These are phyloP conservation scores for Aplosporella prunicola DNA, from an alignment of 2,329 filamentous ascomycete genomes.

Conservation along the genomic window DNA sequence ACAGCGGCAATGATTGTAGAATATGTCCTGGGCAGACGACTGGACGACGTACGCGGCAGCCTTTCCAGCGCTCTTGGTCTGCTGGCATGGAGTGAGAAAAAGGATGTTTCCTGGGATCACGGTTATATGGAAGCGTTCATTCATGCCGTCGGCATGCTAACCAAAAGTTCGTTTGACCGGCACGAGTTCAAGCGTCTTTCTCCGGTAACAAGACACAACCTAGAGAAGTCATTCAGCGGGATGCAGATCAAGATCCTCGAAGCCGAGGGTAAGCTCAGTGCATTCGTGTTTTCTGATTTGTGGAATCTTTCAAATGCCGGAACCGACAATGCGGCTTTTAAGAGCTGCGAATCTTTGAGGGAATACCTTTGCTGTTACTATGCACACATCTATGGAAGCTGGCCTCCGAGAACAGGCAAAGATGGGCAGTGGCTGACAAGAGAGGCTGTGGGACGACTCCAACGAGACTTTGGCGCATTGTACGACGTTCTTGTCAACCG, in stretches of 20 bases:
- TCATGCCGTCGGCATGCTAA: constrained; percentile 55
- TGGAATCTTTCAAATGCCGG: constrained; percentile 37
- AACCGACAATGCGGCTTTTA: constrained; percentile 36
- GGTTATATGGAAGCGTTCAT: constrained; percentile 60
- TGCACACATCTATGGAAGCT: constrained; percentile 46
- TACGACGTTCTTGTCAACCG: constrained; percentile 64
- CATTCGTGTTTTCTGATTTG: constrained; percentile 53
- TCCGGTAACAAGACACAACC: constrained; percentile 52
- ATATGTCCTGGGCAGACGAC: constrained; percentile 49
- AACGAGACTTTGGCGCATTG: constrained; percentile 56
- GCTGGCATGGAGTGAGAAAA: constrained; percentile 56
- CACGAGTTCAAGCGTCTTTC: constrained; percentile 51
- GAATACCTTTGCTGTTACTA: constrained; percentile 54
- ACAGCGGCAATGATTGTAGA: constrained; percentile 51
- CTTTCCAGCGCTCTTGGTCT: constrained; percentile 51
- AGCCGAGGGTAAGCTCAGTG: constrained; percentile 51
- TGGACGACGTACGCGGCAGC: constrained; percentile 56
- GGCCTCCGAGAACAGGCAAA: constrained; percentile 45
- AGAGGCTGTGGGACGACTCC: constrained; percentile 47
- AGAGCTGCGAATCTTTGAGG: constrained; percentile 50
- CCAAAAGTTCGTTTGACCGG: constrained; percentile 34
- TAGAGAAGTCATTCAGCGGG: constrained; percentile 53
- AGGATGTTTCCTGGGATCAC: constrained; percentile 53
- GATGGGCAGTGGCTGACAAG: constrained; percentile 48
- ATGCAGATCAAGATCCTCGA: constrained; percentile 53